phyloP scores from a whole-genome alignment of 2,329 filamentous ascomycete genomes.

The Aaosphaeria arxii region DNA sequence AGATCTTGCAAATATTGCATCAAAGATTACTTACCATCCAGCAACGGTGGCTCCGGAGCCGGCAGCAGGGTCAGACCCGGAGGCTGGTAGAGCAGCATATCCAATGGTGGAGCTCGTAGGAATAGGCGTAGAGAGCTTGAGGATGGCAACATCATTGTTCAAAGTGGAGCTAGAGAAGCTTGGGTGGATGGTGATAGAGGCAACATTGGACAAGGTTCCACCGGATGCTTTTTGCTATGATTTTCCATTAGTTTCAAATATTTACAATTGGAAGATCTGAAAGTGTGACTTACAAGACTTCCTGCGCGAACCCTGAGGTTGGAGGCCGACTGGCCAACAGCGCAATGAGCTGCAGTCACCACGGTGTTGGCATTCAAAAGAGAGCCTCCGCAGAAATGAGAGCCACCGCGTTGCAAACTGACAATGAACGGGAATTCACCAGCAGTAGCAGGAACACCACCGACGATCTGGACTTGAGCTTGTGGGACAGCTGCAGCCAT shows the following conservation, averaged over 20 bases:
- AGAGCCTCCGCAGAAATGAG: slow-evolving; percentile 5
- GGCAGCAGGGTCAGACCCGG: slow-evolving; percentile 1
- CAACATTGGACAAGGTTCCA: not conserved
- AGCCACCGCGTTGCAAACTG: slow-evolving; percentile 1
- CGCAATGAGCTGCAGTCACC: slow-evolving; percentile 4
- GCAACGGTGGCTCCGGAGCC: slow-evolving; percentile 1
- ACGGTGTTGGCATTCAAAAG: slow-evolving; percentile 5
- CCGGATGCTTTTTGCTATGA: not conserved
- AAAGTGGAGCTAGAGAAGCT: slow-evolving; percentile 1
- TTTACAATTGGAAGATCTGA: not conserved
- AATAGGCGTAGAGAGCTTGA: slow-evolving; percentile 4
- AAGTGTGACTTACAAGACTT: slow-evolving; percentile 1
- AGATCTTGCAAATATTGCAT: not conserved
- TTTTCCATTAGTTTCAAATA: not conserved
- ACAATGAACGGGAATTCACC: slow-evolving; percentile 9
- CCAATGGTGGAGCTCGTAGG: slow-evolving; percentile 1
- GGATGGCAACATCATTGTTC: slow-evolving; percentile 3
- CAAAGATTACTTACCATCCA: slow-evolving; percentile 2
- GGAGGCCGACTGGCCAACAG: not conserved
- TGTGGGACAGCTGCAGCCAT: not conserved
- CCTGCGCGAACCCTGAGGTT: slow-evolving; percentile 3
- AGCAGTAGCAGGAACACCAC: slow-evolving; percentile 1
- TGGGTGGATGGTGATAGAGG: slow-evolving; percentile 1
- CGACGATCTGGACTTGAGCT: slow-evolving; percentile 1
- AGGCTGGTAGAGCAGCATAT: slow-evolving; percentile 1